These are phyloP conservation scores for Aspergillus sp. DNA, from an alignment of 2,329 filamentous ascomycete species.

Conservation along the genomic window DNA sequence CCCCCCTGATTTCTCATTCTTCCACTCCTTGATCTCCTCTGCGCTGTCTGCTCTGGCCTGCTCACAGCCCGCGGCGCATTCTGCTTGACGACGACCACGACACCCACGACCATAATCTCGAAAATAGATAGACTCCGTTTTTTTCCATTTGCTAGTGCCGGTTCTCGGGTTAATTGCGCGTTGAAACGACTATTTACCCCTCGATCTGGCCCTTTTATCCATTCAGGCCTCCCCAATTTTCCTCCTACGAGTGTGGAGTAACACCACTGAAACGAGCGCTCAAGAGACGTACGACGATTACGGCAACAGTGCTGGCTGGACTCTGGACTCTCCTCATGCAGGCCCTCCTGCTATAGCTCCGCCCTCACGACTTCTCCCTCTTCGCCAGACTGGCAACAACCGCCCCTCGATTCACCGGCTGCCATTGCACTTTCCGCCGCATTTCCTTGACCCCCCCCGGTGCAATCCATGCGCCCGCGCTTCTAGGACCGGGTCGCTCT, in stretches of 20 bases:
- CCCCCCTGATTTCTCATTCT: conserved; percentile 3
- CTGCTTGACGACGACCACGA: conserved; percentile 20
- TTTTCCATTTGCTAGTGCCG: conserved; percentile 14
- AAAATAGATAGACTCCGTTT: conserved; percentile 13
- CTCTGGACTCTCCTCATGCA: not conserved
- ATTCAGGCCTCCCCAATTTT: conserved; percentile 17
- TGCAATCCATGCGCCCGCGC: conserved; percentile 34
- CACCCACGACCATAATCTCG: conserved; percentile 21
- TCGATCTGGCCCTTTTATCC: conserved; percentile 10
- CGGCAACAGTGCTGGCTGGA: not conserved
- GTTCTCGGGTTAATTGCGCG: conserved; percentile 18
- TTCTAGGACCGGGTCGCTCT: conserved; percentile 23
- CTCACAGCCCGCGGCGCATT: not conserved
- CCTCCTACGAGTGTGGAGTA: conserved; percentile 24
- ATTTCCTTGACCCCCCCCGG: not conserved
- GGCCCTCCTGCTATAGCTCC: conserved; percentile 4
- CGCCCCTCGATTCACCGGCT: conserved; percentile 2
- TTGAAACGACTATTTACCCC: conserved; percentile 23
- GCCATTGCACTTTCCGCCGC: not conserved
- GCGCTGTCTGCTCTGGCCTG: conserved; percentile 12
- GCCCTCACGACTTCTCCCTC: not conserved
- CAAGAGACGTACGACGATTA: conserved; percentile 15
- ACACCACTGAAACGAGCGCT: conserved; percentile 23
- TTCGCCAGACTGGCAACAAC: conserved; percentile 9
- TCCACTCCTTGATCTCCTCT: not conserved